Conservation (phyloP, 2,329 filamentous ascomycete genomes). For the Dendryphion nanum region DNA sequence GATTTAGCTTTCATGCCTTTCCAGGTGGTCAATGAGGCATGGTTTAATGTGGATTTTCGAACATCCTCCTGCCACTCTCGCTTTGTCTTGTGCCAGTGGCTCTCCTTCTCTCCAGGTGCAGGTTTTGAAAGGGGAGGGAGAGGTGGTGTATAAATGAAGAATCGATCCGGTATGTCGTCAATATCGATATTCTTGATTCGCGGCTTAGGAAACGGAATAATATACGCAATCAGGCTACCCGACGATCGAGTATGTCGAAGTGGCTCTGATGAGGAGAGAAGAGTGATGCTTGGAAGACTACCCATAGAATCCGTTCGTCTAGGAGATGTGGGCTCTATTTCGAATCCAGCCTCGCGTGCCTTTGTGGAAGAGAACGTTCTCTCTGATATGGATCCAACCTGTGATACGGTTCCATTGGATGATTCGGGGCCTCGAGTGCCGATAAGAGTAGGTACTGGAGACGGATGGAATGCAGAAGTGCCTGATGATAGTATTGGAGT, state of each 20-base stretch:
- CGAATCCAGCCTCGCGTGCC: conserved; percentile 19
- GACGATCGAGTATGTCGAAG: conserved; percentile 44
- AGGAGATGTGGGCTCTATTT: conserved; percentile 7
- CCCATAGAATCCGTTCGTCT: background rate
- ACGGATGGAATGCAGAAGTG: conserved; percentile 2
- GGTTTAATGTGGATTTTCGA: conserved; percentile 41
- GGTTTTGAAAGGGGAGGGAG: conserved; percentile 43
- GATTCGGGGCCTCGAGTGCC: too few species aligned
- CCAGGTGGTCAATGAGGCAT: conserved; percentile 43
- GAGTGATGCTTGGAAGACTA: conserved; percentile 11
- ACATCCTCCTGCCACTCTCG: conserved; percentile 49
- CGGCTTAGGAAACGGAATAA: conserved; percentile 47
- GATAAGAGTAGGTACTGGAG: too few species aligned
- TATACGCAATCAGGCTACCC: conserved; percentile 44
- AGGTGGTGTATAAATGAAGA: conserved; percentile 47
- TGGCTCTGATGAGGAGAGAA: conserved; percentile 26
- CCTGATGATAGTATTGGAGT: conserved; percentile 4
- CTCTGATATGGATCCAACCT: too few species aligned
- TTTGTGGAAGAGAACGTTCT: conserved; percentile 17
- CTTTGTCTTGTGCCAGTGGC: conserved; percentile 43
- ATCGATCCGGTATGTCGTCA: conserved; percentile 39
- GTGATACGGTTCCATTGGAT: too few species aligned
- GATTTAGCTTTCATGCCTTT: conserved; percentile 44
- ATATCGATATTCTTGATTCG: conserved; percentile 29
- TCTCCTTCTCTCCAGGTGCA: conserved; percentile 43